A percentile compares a stretch with the other conserved stretches of the same genome.
These are phyloP conservation scores for Xylaria venustula DNA, from an alignment of 495 filamentous ascomycete genomes.

Conservation along the genomic window DNA sequence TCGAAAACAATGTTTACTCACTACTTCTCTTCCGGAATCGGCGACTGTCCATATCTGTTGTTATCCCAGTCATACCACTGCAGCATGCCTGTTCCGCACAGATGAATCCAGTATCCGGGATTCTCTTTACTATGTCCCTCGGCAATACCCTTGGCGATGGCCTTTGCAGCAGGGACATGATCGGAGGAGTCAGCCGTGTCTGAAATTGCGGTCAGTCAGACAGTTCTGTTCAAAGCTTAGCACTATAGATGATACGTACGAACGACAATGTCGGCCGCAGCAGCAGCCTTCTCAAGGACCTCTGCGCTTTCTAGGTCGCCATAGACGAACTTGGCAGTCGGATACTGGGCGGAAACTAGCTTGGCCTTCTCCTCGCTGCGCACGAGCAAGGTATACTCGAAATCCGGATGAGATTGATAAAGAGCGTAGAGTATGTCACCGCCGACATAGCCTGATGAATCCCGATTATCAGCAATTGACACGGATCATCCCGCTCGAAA, in stretches of 20 bases:
- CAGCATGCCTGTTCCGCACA: conserved; percentile 47
- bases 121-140: conserved; percentile 45
- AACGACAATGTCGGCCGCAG: conserved; percentile 65
- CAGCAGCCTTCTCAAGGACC: conserved; percentile 56
- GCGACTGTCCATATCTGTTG: conserved; percentile 40
- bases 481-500: neutral
- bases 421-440: conserved; percentile 67
- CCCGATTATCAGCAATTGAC: neutral
- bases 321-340: conserved; percentile 51
- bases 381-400: conserved; percentile 64
- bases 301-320: conserved; percentile 56
- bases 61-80: conserved; percentile 43
- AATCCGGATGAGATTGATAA: conserved; percentile 62
- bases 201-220: conserved; percentile 13
- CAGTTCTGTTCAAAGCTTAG: neutral
- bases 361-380: conserved; percentile 66
- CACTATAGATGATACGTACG: conserved; percentile 41
- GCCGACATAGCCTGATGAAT: conserved; percentile 65
- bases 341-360: conserved; percentile 57
- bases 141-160: conserved; percentile 45
- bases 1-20: neutral
- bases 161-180: conserved; percentile 37
- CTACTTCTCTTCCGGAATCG: conserved; percentile 34
- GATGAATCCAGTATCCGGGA: conserved; percentile 49
- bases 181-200: conserved; percentile 50